Base-by-base conservation (phyloP, 2,329 filamentous ascomycete genomes). In the Harringtonia aguacate region DNA sequence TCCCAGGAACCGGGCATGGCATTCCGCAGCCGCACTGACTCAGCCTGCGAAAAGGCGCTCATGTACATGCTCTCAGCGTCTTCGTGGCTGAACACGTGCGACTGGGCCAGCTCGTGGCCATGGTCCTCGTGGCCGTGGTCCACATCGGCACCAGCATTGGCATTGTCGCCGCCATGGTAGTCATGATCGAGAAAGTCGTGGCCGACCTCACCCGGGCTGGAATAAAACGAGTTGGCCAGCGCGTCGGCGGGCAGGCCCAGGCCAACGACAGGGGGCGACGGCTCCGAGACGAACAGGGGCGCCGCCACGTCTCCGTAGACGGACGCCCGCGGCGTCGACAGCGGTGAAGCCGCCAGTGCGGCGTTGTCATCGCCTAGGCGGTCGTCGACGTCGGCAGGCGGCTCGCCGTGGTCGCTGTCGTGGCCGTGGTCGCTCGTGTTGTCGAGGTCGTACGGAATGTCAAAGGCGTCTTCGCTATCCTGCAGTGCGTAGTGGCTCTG, bases 21-120 rank as follows among this genome's bases (percentile, higher is more conserved):
- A 18, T 52, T 52, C 15, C 41, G 55, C 17, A 57, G 31, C 34
- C 55, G 55, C 10, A 61, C 57, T 3, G 57, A 56, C 29, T 63
- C 58, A 2, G 61, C 58, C 22, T 72, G 63, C 3, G 78, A 81
- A 41, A 82, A 74, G 2, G 79, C 79, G 49, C 79, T 90, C 79
- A 88, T 81, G 54, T 92, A 94, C 80, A 94, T 85, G 58, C 86
- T 92, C 56, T 86, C 80, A 0, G 84, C 85, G 49, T 90, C 84
- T 48, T 87, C 83, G 46, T 87, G 84, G 30, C 77, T 86, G 55
- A 84, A 90, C 1, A 88, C 56, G 34, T 76, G 80, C 6, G 86
- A 90, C 49, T 75, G 66, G 4, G 73, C 61, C 18, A 84, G 63
- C 47, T 81, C 76, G 29, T 27, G 24, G 7, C 10, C 24, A n/a